A percentile compares a stretch with the other conserved stretches of the same genome.
These are phyloP conservation scores for Geoglossum cookeanum DNA, from an alignment of 2,329 filamentous ascomycete genomes.

Conservation along the genomic window DNA sequence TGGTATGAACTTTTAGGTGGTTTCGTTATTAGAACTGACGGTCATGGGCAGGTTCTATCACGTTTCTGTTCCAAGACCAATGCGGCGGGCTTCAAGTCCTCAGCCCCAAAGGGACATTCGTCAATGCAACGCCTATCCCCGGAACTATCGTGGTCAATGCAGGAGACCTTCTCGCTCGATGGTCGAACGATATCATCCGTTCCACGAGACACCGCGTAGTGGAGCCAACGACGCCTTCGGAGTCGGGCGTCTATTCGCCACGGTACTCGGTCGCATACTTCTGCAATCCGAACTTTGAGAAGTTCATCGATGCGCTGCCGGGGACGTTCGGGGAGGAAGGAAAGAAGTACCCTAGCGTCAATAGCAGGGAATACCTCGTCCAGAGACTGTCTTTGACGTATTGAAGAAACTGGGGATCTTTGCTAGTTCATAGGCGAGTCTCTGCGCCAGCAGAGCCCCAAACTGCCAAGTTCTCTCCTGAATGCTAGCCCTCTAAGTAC, in stretches of 20 bases:
- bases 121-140: conserved; percentile 66
- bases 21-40: conserved; percentile 2
- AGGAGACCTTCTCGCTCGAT: conserved; percentile 66
- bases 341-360: conserved; percentile 65
- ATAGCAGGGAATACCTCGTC: conserved; percentile 63
- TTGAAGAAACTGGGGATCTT: background rate
- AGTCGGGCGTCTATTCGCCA: conserved; percentile 44
- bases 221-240: conserved; percentile 45
- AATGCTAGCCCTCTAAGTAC: too few species aligned
- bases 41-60: conserved; percentile 30
- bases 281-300: conserved; percentile 68
- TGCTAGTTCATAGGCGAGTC: background rate
- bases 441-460: background rate
- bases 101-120: conserved; percentile 56
- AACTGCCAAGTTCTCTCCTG: too few species aligned
- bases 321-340: conserved; percentile 42
- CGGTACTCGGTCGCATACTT: conserved; percentile 86
- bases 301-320: conserved; percentile 60
- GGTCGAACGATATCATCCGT: conserved; percentile 83
- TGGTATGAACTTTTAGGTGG: conserved; percentile 16
- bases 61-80: conserved; percentile 41
- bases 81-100: conserved; percentile 38
- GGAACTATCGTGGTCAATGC: conserved; percentile 78
- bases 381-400: conserved; percentile 37
- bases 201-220: conserved; percentile 82